phyloP scores from a whole-genome alignment of 176 grass and related monocot species.

The Avena sativa region DNA sequence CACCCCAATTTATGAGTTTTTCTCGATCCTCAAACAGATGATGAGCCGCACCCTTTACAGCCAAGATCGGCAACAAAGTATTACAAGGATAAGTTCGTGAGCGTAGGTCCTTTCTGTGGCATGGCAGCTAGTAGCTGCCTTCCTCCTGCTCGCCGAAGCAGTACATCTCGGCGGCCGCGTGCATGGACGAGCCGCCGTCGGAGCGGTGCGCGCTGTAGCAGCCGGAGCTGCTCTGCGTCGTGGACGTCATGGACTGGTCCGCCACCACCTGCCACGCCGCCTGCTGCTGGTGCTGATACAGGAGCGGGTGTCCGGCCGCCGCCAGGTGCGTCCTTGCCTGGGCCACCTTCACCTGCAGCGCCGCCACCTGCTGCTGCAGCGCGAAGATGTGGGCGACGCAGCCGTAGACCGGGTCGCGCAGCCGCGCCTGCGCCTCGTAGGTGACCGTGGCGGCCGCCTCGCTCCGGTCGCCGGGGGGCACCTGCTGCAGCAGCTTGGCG shows the following conservation, averaged over 20 bases:
- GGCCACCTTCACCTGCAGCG: conserved; percentile 43
- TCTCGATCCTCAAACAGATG: conserved; percentile 5
- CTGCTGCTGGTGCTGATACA: conserved; percentile 34
- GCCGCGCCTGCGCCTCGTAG: conserved; percentile 87
- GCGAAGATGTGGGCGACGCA: conserved; percentile 96
- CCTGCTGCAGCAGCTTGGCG: conserved; percentile 90
- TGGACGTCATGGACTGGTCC: conserved; percentile 47
- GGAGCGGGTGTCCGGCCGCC: conserved; percentile 26
- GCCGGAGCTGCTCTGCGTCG: conserved; percentile 68
- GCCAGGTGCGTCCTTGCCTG: conserved; percentile 25
- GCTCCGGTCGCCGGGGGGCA: conserved; percentile 63
- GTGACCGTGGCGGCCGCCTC: conserved; percentile 87
- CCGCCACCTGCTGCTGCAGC: conserved; percentile 66
- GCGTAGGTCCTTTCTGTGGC: background rate
- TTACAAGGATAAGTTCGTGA: background rate
- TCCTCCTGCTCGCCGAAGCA: conserved; percentile 69
- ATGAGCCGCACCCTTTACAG: conserved; percentile 24
- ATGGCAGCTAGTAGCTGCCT: conserved; percentile 39
- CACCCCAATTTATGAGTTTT: background rate
- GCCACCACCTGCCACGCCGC: conserved; percentile 40
- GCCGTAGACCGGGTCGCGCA: conserved; percentile 90
- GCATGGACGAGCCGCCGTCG: conserved; percentile 46
- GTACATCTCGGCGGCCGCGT: conserved; percentile 44
- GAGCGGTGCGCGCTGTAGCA: conserved; percentile 57
- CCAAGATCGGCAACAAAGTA: background rate